phyloP scores from a whole-genome alignment of 1,284 basidiomycete genomes.

The Ganoderma lingzhi region DNA sequence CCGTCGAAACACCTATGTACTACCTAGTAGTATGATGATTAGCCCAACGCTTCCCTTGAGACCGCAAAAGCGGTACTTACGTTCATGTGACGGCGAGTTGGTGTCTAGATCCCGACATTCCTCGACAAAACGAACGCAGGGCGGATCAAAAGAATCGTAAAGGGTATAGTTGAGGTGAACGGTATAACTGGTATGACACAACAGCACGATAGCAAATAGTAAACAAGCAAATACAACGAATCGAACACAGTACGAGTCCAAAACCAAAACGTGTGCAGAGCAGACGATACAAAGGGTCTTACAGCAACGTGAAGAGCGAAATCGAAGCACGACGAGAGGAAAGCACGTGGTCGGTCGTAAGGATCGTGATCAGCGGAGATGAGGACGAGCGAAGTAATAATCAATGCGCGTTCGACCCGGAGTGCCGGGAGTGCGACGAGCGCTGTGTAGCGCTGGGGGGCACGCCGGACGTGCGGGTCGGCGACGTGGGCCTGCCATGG shows the following conservation, averaged over 20 bases:
- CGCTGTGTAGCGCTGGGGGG: constrained; percentile 19
- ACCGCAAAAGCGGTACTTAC: not conserved
- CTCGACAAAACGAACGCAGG: not conserved
- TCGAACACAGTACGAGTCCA: not conserved
- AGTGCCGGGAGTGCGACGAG: constrained; percentile 21
- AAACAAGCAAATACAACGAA: not conserved
- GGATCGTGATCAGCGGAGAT: not conserved
- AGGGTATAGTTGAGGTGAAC: not conserved
- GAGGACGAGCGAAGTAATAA: no score
- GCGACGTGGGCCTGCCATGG: not conserved
- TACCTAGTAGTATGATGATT: not conserved
- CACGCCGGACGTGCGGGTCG: constrained; percentile 15
- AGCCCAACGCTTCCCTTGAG: not conserved
- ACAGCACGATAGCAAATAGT: not conserved
- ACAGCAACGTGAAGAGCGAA: not conserved
- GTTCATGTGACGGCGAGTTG: not conserved
- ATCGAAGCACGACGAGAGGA: not conserved
- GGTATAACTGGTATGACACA: not conserved
- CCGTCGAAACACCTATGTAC: not conserved
- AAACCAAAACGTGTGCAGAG: not conserved
- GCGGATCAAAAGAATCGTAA: not conserved
- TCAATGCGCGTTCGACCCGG: constrained; percentile 21
- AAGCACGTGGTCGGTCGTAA: not conserved
- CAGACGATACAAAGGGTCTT: not conserved
- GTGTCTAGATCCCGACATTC: not conserved